Percentiles rank a stretch among this genome's conserved stretches.
phyloP scores from a whole-genome alignment of 1,284 basidiomycete species.

The Puccinia triticina region DNA sequence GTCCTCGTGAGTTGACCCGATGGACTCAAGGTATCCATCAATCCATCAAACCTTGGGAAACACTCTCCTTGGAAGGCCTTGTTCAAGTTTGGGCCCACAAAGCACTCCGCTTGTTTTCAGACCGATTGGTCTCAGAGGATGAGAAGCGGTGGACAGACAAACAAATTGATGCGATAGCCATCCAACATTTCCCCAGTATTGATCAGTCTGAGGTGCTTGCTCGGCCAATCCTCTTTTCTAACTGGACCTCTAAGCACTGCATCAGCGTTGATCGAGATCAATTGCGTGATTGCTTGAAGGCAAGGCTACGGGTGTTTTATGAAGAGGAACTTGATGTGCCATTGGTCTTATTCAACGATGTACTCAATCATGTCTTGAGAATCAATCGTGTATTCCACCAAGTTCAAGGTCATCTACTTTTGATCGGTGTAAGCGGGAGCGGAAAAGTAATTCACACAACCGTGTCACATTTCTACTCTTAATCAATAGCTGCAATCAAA shows the following conservation, averaged over 20 bases:
- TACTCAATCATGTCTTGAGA: conserved; percentile 91
- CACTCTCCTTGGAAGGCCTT: conserved; percentile 86
- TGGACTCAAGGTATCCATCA: conserved; percentile 98
- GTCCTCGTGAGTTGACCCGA: conserved; percentile 95
- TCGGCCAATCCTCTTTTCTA: conserved; percentile 94
- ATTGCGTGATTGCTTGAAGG: conserved; percentile 94
- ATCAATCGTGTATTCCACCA: conserved; percentile 99
- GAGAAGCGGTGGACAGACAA: conserved; percentile 95
- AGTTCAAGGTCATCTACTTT: conserved; percentile 89
- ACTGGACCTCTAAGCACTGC: conserved; percentile 99
- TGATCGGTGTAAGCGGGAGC: conserved; percentile 96
- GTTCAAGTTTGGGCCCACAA: conserved; percentile 99
- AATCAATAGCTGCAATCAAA: background rate
- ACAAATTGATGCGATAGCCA: conserved; percentile 79
- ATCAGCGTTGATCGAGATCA: conserved; percentile 89
- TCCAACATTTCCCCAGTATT: conserved; percentile 89
- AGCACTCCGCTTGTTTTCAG: conserved; percentile 94
- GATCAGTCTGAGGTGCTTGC: conserved; percentile 77
- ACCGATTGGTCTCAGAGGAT: conserved; percentile 87
- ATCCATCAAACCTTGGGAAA: conserved; percentile 88
- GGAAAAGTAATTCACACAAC: conserved; percentile 73
- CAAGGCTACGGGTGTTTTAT: conserved; percentile 89
- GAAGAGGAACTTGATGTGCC: conserved; percentile 98
- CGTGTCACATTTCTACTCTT: background rate
- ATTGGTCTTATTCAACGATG: conserved; percentile 98